A percentile compares a stretch with the other conserved stretches of the same genome.
Conservation (phyloP, 106 monocot genomes). For the Iris macrosiphon region DNA sequence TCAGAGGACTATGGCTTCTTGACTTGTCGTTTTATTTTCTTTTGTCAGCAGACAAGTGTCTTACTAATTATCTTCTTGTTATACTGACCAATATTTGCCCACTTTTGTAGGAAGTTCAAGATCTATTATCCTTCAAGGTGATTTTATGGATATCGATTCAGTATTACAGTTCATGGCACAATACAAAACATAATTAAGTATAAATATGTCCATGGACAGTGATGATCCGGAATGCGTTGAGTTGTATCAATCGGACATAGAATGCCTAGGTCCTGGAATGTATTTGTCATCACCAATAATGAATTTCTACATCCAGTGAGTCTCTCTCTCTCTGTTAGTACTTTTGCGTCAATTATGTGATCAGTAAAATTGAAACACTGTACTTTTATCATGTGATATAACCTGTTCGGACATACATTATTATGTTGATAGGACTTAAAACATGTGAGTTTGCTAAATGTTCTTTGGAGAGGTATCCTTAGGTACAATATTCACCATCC, state of each 20-base stretch:
- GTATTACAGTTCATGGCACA: not conserved
- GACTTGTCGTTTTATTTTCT: not conserved
- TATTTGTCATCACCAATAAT: constrained; percentile 80
- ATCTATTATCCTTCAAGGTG: constrained; percentile 89
- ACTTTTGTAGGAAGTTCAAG: constrained; percentile 50
- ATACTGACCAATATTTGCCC: not conserved
- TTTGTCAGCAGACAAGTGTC: not conserved
- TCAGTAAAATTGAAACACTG: too few species aligned
- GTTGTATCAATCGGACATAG: constrained; percentile 55
- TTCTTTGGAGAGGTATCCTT: too few species aligned
- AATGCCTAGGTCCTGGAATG: constrained; percentile 77
- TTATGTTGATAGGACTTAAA: too few species aligned
- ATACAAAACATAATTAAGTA: not conserved
- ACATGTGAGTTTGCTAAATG: too few species aligned
- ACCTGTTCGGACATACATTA: too few species aligned
- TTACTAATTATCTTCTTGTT: not conserved
- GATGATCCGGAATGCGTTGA: constrained; percentile 72
- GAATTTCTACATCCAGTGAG: constrained; percentile 93
- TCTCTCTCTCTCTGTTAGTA: not conserved
- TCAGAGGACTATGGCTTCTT: not conserved
- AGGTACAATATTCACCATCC: too few species aligned
- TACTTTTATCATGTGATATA: too few species aligned
- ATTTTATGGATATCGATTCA: too few species aligned
- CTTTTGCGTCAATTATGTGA: not conserved
- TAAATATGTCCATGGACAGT: constrained; percentile 23